These are phyloP conservation scores for Kazachstania bromeliacearum DNA, from an alignment of 805 yeast genomes.

Conservation along the genomic window DNA sequence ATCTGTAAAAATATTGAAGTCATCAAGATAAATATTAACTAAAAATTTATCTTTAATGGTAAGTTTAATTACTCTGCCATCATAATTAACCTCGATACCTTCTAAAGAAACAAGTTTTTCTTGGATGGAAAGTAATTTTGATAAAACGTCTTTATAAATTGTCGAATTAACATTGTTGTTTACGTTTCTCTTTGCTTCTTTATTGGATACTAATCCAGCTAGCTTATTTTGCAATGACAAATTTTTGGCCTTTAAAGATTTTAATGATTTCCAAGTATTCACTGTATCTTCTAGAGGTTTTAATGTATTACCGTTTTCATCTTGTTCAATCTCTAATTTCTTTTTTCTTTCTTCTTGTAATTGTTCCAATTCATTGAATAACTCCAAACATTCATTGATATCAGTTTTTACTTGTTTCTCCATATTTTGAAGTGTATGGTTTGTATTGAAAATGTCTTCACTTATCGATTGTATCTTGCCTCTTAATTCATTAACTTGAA, in stretches of 20 bases:
- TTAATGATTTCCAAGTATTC: neutral
- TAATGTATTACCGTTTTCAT: neutral
- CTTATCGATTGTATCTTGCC: slow-evolving; percentile 10
- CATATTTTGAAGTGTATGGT: neutral
- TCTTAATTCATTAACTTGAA: slow-evolving; percentile 17
- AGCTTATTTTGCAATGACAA: too few species aligned
- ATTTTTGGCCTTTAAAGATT: neutral
- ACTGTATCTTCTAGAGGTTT: neutral
- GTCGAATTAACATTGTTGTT: too few species aligned
- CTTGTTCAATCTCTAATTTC: slow-evolving; percentile 4
- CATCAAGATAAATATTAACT: neutral
- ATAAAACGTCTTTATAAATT: too few species aligned
- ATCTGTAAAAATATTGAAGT: neutral
- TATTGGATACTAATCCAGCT: too few species aligned
- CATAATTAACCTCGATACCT: slow-evolving; percentile 1
- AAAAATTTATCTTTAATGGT: neutral
- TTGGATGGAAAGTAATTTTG: neutral
- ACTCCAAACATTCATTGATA: slow-evolving; percentile 20
- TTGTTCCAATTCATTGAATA: slow-evolving; percentile 14
- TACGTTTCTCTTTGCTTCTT: too few species aligned
- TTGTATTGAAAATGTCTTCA: slow-evolving; percentile 6
- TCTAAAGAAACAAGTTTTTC: neutral
- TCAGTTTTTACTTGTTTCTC: slow-evolving; percentile 18
- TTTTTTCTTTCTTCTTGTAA: slow-evolving; percentile 9
- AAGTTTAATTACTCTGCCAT: slow-evolving; percentile 2